phyloP scores from a whole-genome alignment of 805 yeast genomes.

The Starmerella vitae region DNA sequence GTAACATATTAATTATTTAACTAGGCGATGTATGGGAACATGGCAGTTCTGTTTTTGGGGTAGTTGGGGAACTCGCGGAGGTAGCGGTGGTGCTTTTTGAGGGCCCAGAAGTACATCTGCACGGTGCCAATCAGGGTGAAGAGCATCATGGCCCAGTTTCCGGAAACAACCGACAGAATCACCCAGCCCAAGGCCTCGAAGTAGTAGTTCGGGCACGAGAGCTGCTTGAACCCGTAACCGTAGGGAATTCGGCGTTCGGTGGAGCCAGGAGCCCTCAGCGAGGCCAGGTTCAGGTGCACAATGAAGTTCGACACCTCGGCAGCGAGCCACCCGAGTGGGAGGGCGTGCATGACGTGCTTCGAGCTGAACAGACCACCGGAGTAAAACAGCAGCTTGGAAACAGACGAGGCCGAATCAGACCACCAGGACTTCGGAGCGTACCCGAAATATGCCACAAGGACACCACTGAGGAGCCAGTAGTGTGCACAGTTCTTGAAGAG shows the following conservation, averaged over 20 bases:
- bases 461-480: slow-evolving; percentile 86
- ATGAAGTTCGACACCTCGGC: slow-evolving; percentile 62
- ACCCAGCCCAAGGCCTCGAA: slow-evolving; percentile 76
- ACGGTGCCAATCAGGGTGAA: slow-evolving; percentile 57
- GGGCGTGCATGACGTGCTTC: slow-evolving; percentile 10
- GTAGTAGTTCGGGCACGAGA: slow-evolving; percentile 89
- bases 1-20: slow-evolving; percentile 13
- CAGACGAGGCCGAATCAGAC: slow-evolving; percentile 10
- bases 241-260: slow-evolving; percentile 57
- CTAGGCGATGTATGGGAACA: slow-evolving; percentile 61
- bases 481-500: slow-evolving; percentile 80
- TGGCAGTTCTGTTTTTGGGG: slow-evolving; percentile 63
- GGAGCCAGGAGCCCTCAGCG: slow-evolving; percentile 41
- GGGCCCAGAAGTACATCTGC: slow-evolving; percentile 91
- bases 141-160: slow-evolving; percentile 62
- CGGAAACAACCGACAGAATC: slow-evolving; percentile 51
- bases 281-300: slow-evolving; percentile 51
- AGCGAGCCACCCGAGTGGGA: slow-evolving; percentile 26
- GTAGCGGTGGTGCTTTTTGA: slow-evolving; percentile 63
- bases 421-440: slow-evolving; percentile 33
- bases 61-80: slow-evolving; percentile 62
- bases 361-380: slow-evolving; percentile 15
- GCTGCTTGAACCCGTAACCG: slow-evolving; percentile 69
- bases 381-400: slow-evolving; percentile 19
- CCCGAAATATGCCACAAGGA: slow-evolving; percentile 38